Conservation (phyloP, 2,329 filamentous ascomycete species). For the Orbilia blumenaviensis region DNA sequence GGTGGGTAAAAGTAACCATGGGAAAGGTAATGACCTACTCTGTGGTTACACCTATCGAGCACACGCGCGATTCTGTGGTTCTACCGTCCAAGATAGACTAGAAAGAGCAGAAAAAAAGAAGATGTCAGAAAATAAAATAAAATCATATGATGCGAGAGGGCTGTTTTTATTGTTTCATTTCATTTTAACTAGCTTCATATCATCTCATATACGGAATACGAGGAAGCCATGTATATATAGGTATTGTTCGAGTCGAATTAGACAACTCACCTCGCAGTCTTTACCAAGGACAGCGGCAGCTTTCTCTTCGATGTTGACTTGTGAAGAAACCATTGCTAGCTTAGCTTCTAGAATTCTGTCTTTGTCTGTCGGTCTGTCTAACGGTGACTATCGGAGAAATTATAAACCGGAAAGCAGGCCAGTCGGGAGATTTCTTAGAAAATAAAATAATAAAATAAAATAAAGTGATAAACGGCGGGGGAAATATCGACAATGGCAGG, state of each 20-base stretch:
- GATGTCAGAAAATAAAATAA: too few relatives aligned
- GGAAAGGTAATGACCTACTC: constrained; percentile 23
- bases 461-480: too few relatives aligned
- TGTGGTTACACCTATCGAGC: constrained; percentile 53
- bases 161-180: background rate
- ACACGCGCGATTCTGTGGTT: constrained; percentile 50
- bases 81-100: constrained; percentile 49
- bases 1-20: too few relatives aligned
- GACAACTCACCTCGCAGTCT: constrained; percentile 44
- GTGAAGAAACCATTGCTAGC: constrained; percentile 39
- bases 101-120: background rate
- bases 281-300: constrained; percentile 45
- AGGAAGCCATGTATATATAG: too few relatives aligned
- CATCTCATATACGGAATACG: too few relatives aligned
- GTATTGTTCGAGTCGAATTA: too few relatives aligned
- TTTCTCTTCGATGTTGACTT: constrained; percentile 43
- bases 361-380: background rate
- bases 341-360: background rate
- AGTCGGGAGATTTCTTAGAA: background rate
- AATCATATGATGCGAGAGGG: background rate
- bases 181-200: background rate
- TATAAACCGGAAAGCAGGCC: constrained; percentile 7
- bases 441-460: background rate
- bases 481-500: background rate
- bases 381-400: too few relatives aligned